Evolutionary conservation across 805 yeast species (phyloP), one percentile per base, ranked within the genome.

Genomic region (Saturnispora ahearnii): DNA sequence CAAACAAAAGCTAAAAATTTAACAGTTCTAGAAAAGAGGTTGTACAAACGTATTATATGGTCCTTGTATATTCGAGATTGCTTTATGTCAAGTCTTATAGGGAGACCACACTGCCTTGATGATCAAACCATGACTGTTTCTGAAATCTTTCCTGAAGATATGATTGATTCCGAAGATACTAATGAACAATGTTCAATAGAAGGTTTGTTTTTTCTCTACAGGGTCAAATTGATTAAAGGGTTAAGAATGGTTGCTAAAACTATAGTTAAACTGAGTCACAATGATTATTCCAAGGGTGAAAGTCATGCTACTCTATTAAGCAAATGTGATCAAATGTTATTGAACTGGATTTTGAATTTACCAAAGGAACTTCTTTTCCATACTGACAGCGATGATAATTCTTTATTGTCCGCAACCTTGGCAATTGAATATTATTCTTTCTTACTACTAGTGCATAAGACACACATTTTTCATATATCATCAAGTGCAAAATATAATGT

Each of bases 41-140:
- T 80, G 37, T 79, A 83, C 74, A 74, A 82, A 55, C 69, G 89
- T 41, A 71, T 84, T 12, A 86, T 90, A 89, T 85, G 95, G 95
- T 70, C 79, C 52, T 63, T 85, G 29, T 84, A 82, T 62, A 76
- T 76, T 51, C 78, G 82, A 57, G 95, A 85, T 63, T 67, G 87
- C 7, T 71, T 74, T 42, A 76, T 76, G 8, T 79, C 89, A 5
- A 84, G 85, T 55, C 69, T 78, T 45, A 77, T 81, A 63, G 91
- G 93, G 15, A 70, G 93, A 49, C 91, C 95, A 0, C 67, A 78
- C 29, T 71, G 75, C 49, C 82, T 87, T 46, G 84, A 82, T 59
- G 68, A 82, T 49, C 81, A 30, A 41, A 26, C 84, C 58, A 79
- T 84, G 59, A 90, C 86, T 61, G 87, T 86, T n/a, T 81, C 83